These are phyloP conservation scores for Sugiyamaella neomexicana DNA, from an alignment of 1,139 yeast genomes.

Conservation along the genomic window DNA sequence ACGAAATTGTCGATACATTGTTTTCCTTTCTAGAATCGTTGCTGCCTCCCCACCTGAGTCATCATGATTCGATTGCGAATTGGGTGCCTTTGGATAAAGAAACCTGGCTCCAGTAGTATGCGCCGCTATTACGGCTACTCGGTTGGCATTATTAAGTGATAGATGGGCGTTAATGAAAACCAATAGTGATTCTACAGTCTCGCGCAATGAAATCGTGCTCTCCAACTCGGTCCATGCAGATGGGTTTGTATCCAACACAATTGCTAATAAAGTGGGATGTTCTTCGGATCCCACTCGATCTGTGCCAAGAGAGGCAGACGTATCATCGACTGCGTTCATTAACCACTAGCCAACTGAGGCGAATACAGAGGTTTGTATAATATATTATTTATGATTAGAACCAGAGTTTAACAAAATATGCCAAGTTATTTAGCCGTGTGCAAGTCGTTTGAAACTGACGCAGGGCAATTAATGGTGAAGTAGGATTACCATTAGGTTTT, in stretches of 20 bases:
- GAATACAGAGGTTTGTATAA: background rate
- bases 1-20: conserved; percentile 85
- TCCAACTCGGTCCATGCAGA: conserved; percentile 65
- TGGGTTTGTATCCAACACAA: conserved; percentile 79
- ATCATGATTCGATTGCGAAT: background rate
- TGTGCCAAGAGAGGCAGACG: conserved; percentile 36
- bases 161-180: conserved; percentile 84
- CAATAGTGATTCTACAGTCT: conserved; percentile 59
- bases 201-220: conserved; percentile 48
- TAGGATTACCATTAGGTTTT: background rate
- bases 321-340: conserved; percentile 46
- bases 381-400: no score
- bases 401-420: no score
- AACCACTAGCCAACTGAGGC: background rate
- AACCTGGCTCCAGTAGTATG: conserved; percentile 70
- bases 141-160: conserved; percentile 79
- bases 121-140: conserved; percentile 79
- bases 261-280: conserved; percentile 77
- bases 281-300: conserved; percentile 48
- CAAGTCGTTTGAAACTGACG: no score
- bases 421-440: background rate
- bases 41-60: background rate
- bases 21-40: conserved; percentile 27
- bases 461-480: background rate
- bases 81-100: conserved; percentile 56